Evolutionary conservation across 2,329 filamentous ascomycete species (phyloP), one percentile per base, ranked within the genome.

Genomic region (Dactylellina drechsleri): DNA sequence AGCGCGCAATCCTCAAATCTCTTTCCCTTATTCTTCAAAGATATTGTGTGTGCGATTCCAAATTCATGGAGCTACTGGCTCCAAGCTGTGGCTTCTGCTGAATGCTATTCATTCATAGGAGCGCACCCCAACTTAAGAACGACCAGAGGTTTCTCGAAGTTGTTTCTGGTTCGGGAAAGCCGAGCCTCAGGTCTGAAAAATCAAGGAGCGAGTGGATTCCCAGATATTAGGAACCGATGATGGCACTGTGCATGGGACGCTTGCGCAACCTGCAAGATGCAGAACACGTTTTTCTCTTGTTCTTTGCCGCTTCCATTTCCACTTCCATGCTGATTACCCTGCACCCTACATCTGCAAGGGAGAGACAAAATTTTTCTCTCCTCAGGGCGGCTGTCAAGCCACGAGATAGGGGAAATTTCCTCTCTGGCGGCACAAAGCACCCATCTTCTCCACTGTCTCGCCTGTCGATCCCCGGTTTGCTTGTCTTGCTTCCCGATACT

Each of bases 181-280:
- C 70, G 70, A 74, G 56, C 70, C 70, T 67, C 20, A 66, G 50
- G 61, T 20, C 50, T 49, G 47, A 47, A 31, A 60, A 16, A 53
- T 26, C 8, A 43, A 54, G 31, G 31, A 36, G 31, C 6, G 31
- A 36, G 28, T 47, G 43, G 57, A 47, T 74, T 74, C 70, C 70
- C 70, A 74, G 70, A 52, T 52, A 50, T 57, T 64, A 61, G 70
- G 70, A 73, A 61, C 50, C 70, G 62, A 74, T 74, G 62, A 74
- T 74, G 70, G 70, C 62, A 74, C 70, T 43, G 50, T 67, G 70
- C 70, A 74, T 74, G 57, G 52, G 40, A 70, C 56, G 68, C 70
- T 67, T 74, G 62, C 60, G 68, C 61, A 73, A 73, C 54, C 61
- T 66, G 68, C 60, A 70, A 70, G 66, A 70, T 68, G 53, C 66